These are phyloP conservation scores for Colletotrichum liaoningense DNA, from an alignment of 2,329 filamentous ascomycete genomes.

Conservation along the genomic window DNA sequence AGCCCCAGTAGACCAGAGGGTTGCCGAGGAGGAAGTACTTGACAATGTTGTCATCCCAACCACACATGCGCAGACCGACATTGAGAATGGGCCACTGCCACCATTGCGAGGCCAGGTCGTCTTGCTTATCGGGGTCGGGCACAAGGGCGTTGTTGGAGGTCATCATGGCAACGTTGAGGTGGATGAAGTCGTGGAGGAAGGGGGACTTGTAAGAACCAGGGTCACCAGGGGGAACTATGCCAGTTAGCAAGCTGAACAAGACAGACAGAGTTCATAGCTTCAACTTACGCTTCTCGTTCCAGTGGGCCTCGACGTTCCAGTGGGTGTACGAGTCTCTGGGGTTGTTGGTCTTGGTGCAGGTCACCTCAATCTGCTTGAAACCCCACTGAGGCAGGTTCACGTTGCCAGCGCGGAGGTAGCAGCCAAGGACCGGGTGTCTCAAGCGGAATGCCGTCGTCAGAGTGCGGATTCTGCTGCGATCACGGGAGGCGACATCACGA, in stretches of 20 bases:
- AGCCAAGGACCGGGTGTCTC: constrained; percentile 83
- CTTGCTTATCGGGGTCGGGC: constrained; percentile 98
- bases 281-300: constrained; percentile 88
- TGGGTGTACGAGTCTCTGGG: constrained; percentile 94
- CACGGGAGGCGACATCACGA: constrained; percentile 86
- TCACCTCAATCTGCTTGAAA: constrained; percentile 99
- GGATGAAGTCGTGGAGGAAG: constrained; percentile 97
- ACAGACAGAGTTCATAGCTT: not conserved
- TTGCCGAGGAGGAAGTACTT: constrained; percentile 99
- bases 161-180: constrained; percentile 99
- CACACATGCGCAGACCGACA: constrained; percentile 97
- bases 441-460: constrained; percentile 94
- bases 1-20: constrained; percentile 95
- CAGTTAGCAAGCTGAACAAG: constrained; percentile 45
- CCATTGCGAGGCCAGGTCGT: constrained; percentile 94
- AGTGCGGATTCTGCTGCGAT: constrained; percentile 87
- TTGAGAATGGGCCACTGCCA: constrained; percentile 99
- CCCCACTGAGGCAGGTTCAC: constrained; percentile 98
- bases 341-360: constrained; percentile 93
- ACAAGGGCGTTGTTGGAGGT: constrained; percentile 99
- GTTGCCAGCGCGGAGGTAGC: constrained; percentile 95
- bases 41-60: constrained; percentile 94
- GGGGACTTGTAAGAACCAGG: constrained; percentile 95
- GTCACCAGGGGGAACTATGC: constrained; percentile 83
- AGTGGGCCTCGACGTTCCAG: constrained; percentile 98